phyloP scores from a whole-genome alignment of 805 yeast genomes.

The Hanseniaspora occidentalis region DNA sequence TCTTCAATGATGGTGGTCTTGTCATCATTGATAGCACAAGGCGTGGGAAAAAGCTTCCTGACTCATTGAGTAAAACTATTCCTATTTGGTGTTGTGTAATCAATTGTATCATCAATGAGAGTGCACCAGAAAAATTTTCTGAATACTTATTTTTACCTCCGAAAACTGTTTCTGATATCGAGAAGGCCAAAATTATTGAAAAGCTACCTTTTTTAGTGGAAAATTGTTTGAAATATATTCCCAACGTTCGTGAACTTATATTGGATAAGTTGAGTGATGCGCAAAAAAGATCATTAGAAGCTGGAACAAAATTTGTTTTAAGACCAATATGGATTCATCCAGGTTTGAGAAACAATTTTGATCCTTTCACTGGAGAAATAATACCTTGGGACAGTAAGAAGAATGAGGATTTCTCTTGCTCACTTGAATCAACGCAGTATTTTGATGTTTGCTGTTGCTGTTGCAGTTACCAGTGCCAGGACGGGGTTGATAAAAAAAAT shows the following conservation, averaged over 20 bases:
- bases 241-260: conserved; percentile 27
- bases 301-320: conserved; percentile 27
- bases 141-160: conserved; percentile 38
- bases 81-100: conserved; percentile 88
- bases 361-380: conserved; percentile 22
- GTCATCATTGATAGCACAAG: conserved; percentile 75
- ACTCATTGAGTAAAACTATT: conserved; percentile 72
- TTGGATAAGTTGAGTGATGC: conserved; percentile 19
- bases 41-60: conserved; percentile 76
- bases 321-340: conserved; percentile 66
- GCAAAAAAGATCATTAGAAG: not conserved
- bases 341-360: conserved; percentile 21
- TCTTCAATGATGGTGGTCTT: conserved; percentile 33
- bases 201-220: conserved; percentile 37
- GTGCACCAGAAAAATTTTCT: too few relatives aligned
- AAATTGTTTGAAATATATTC: conserved; percentile 29
- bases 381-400: conserved; percentile 24
- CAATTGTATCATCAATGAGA: conserved; percentile 32
- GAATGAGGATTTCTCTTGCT: too few relatives aligned
- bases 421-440: too few relatives aligned
- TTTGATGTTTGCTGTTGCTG: conserved; percentile 35
- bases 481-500: conserved; percentile 35
- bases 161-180: conserved; percentile 43
- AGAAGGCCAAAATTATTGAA: conserved; percentile 36
- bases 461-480: conserved; percentile 49